Percentiles rank a stretch among this genome's conserved stretches.
These are phyloP conservation scores for Cenchrus americanus DNA, from an alignment of 176 grass and related monocot genomes.

Conservation along the genomic window DNA sequence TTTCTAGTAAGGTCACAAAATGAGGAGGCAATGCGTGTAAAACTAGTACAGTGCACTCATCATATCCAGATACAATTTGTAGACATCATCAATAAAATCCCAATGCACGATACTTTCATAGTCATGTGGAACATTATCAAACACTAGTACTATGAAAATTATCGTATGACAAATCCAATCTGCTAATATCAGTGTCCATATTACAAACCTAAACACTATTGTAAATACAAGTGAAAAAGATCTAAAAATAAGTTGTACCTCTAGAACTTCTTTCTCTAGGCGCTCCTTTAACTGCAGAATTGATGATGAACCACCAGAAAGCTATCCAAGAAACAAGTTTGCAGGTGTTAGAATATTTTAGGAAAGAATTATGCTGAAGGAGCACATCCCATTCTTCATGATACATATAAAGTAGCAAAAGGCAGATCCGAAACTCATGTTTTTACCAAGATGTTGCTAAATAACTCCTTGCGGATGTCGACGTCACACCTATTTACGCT, in stretches of 20 bases:
- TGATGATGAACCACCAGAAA: slow-evolving; percentile 96
- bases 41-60: no score
- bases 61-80: not conserved
- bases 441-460: slow-evolving; percentile 97
- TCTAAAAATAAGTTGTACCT: slow-evolving; percentile 53
- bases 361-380: not conserved
- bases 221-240: not conserved
- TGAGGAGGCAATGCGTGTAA: not conserved
- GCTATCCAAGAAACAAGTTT: slow-evolving; percentile 57
- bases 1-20: not conserved
- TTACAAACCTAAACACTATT: slow-evolving; percentile 11
- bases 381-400: not conserved
- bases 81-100: not conserved
- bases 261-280: slow-evolving; percentile 96
- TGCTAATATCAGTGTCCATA: not conserved
- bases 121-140: not conserved
- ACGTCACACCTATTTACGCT: slow-evolving; percentile 96
- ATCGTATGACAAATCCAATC: slow-evolving; percentile 31
- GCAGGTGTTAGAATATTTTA: slow-evolving; percentile 37
- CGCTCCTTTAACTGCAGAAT: slow-evolving; percentile 96
- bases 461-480: slow-evolving; percentile 94
- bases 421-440: slow-evolving; percentile 9
- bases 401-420: slow-evolving; percentile 16
- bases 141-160: not conserved
- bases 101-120: not conserved